Conservation (phyloP, 805 yeast genomes). For the Diddensiella santjacobensis region DNA sequence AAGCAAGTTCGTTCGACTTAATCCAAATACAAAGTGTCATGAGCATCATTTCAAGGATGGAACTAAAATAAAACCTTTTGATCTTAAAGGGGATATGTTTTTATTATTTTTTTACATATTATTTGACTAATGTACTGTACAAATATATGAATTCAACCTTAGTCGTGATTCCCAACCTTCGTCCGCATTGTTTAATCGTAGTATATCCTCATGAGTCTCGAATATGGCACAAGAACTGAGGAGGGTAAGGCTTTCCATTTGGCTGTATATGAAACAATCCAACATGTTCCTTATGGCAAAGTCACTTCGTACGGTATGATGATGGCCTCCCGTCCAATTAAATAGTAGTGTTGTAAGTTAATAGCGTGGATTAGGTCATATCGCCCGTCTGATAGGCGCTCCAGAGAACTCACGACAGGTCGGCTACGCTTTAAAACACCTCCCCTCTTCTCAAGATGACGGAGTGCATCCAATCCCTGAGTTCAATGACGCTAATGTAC, state of each 20-base stretch:
- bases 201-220: background rate
- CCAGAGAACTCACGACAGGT: conserved; percentile 73
- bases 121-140: background rate
- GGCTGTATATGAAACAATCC: conserved; percentile 54
- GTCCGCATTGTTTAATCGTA: background rate
- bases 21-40: background rate
- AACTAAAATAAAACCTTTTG: too few relatives aligned
- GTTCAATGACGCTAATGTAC: conserved; percentile 42
- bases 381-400: conserved; percentile 56
- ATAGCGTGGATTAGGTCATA: conserved; percentile 44
- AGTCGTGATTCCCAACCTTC: background rate
- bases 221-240: conserved; percentile 32
- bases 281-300: conserved; percentile 54
- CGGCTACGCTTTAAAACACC: conserved; percentile 62
- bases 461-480: conserved; percentile 15
- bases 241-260: conserved; percentile 56
- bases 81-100: background rate
- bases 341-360: background rate
- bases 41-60: background rate
- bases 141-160: background rate
- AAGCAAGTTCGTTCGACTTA: conserved; percentile 37
- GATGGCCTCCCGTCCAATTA: too few relatives aligned
- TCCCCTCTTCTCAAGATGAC: conserved; percentile 32
- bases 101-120: background rate
- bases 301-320: conserved; percentile 64